Evolutionary conservation across 2,329 filamentous ascomycete genomes (phyloP).

Genomic region (Fusarium hainanense): DNA sequence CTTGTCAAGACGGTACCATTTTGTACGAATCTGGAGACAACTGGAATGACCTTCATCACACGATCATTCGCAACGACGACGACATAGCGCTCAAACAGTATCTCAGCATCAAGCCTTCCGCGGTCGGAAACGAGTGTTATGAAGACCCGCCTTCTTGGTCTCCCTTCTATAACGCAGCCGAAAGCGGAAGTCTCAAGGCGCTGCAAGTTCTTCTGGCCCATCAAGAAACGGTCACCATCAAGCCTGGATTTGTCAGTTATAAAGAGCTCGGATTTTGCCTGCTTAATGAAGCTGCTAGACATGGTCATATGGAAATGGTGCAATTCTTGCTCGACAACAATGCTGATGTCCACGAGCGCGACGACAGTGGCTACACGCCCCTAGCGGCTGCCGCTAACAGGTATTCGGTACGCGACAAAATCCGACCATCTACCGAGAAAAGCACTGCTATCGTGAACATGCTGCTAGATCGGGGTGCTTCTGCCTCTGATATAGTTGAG

Average conservation of each 20-base stretch:
- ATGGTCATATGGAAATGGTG: background rate
- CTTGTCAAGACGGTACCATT: background rate
- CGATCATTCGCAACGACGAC: background rate
- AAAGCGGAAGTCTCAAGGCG: background rate
- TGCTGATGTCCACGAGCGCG: background rate
- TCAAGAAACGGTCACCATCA: background rate
- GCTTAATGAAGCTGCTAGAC: background rate
- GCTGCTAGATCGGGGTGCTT: background rate
- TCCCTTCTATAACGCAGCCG: accelerated
- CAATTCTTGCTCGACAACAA: background rate
- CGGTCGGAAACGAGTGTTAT: background rate
- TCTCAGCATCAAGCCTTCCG: background rate
- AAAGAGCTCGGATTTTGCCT: accelerated
- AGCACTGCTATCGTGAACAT: background rate
- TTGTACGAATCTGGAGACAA: background rate
- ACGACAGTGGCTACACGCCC: accelerated
- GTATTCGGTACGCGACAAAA: too few species aligned
- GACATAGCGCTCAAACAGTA: background rate
- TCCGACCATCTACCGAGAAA: background rate
- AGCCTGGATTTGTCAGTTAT: background rate
- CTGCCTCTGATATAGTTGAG: background rate
- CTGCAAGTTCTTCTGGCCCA: background rate
- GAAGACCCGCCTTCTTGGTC: background rate
- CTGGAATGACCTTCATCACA: background rate
- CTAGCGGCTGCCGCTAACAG: background rate